Evolutionary conservation across 106 monocot species (phyloP).

Genomic region (Allium cepa): DNA sequence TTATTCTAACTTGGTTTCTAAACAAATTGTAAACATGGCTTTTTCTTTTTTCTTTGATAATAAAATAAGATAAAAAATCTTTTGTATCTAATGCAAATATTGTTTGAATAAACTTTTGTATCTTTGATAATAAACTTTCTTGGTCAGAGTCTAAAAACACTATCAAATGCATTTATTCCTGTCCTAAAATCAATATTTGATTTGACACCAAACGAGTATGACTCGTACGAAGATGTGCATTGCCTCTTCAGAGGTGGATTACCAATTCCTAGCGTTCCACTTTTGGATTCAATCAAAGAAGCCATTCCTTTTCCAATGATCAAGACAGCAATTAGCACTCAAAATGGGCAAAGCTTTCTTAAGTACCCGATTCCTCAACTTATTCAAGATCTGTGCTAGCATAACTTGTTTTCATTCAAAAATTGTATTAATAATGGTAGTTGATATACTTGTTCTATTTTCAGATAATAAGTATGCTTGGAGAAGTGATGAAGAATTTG

Average conservation of each 20-base stretch:
- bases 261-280: conserved; percentile 20
- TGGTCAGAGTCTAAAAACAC: conserved; percentile 1
- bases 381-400: conserved; percentile 4
- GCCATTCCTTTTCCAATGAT: conserved; percentile 53
- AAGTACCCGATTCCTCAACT: conserved; percentile 20
- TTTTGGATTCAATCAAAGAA: conserved; percentile 22
- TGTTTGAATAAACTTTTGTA: too few relatives aligned
- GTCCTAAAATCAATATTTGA: conserved; percentile 1
- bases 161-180: not conserved
- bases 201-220: conserved; percentile 28
- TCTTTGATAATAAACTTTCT: too few relatives aligned
- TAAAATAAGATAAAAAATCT: too few relatives aligned
- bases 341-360: conserved; percentile 12
- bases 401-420: too few relatives aligned
- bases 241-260: conserved; percentile 56
- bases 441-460: not conserved
- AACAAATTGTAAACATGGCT: too few relatives aligned
- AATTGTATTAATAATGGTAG: too few relatives aligned
- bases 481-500: conserved; percentile 69
- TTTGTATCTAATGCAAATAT: too few relatives aligned
- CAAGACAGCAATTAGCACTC: conserved; percentile 24
- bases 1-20: too few relatives aligned
- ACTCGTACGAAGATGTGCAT: conserved; percentile 37
- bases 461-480: conserved; percentile 35
- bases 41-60: too few relatives aligned